Conservation (phyloP, 164 flowering plant genomes). For the Saururus chinensis region DNA sequence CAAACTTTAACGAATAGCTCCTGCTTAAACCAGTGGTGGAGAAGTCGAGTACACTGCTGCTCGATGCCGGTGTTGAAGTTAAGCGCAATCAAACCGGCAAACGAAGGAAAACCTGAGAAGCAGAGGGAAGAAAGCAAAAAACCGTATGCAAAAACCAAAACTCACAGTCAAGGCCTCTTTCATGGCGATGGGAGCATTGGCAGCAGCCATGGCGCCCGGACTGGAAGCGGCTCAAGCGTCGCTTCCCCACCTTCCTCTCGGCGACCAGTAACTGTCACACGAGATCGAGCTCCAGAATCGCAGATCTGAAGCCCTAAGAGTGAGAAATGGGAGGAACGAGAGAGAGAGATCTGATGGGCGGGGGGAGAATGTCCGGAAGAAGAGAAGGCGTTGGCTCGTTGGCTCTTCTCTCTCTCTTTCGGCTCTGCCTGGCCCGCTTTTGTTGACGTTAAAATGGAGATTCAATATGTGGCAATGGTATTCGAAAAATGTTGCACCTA, state of each 20-base stretch:
- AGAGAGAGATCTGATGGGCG: too few relatives aligned
- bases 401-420: neutral
- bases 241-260: neutral
- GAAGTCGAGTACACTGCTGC: too few relatives aligned
- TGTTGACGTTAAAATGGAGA: neutral
- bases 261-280: too few relatives aligned
- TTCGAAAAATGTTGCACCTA: too few relatives aligned
- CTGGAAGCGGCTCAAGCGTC: slow-evolving; percentile 17
- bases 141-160: neutral
- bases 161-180: slow-evolving; percentile 78
- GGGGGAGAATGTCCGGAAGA: neutral
- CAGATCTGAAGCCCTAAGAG: neutral
- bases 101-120: neutral
- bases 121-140: neutral
- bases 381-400: neutral
- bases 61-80: too few relatives aligned
- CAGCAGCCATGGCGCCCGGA: slow-evolving; percentile 83
- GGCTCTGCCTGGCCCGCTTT: neutral
- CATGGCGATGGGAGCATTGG: slow-evolving; percentile 95
- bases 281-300: neutral
- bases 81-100: too few relatives aligned
- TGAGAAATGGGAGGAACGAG: neutral
- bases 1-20: too few relatives aligned
- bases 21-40: too few relatives aligned
- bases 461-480: too few relatives aligned